These are phyloP conservation scores for Tremella fuciformis DNA, from an alignment of 768 basidiomycete genomes.

Conservation along the genomic window DNA sequence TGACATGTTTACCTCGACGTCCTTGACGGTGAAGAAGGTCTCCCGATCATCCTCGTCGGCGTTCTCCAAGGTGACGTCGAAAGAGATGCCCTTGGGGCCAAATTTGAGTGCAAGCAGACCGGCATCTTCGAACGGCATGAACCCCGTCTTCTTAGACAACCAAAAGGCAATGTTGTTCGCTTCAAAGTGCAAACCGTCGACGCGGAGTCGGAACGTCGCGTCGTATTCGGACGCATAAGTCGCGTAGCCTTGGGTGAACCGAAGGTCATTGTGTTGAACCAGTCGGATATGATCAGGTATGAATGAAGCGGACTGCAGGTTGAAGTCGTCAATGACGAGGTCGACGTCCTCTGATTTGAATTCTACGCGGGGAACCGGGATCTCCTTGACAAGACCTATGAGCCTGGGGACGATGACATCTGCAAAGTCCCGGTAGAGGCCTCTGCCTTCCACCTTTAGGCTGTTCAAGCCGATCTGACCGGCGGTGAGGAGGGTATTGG, in stretches of 20 bases:
- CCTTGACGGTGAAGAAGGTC: slow-evolving; percentile 55
- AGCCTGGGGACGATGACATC: slow-evolving; percentile 53
- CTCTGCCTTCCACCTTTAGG: slow-evolving; percentile 46
- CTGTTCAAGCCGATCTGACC: slow-evolving; percentile 50
- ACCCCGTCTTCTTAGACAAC: slow-evolving; percentile 52
- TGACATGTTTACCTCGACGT: slow-evolving; percentile 48
- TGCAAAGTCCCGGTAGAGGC: slow-evolving; percentile 52
- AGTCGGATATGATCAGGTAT: slow-evolving; percentile 54
- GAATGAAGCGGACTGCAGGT: slow-evolving; percentile 53
- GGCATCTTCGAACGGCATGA: slow-evolving; percentile 51
- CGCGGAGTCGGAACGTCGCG: slow-evolving; percentile 48
- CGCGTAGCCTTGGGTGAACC: slow-evolving; percentile 54
- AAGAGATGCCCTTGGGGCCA: slow-evolving; percentile 52
- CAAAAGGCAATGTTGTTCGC: slow-evolving; percentile 54
- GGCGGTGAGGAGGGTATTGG: slow-evolving; percentile 45
- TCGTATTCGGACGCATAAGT: slow-evolving; percentile 53
- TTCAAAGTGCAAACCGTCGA: slow-evolving; percentile 52
- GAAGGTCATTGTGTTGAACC: slow-evolving; percentile 52
- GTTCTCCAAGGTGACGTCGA: slow-evolving; percentile 54
- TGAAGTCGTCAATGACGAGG: slow-evolving; percentile 52
- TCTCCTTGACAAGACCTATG: slow-evolving; percentile 52
- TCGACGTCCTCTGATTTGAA: slow-evolving; percentile 53
- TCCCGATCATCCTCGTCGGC: slow-evolving; percentile 53
- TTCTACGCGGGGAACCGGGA: slow-evolving; percentile 54
- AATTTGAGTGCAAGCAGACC: slow-evolving; percentile 53